Base-by-base conservation (phyloP, 805 yeast genomes). In the Wickerhamiella azymoides region DNA sequence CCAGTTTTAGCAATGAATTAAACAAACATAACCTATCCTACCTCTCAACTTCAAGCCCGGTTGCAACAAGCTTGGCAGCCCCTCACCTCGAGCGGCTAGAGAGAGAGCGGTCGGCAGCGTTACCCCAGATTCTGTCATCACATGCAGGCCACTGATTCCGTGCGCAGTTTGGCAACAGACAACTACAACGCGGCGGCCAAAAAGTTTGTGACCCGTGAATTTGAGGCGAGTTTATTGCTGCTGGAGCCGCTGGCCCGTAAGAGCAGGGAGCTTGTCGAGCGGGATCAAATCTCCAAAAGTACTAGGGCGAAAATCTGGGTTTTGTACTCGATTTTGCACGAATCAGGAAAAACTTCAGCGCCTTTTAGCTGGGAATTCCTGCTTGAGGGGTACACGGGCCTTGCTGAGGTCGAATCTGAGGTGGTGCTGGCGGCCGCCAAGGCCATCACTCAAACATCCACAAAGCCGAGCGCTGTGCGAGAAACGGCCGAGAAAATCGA, bases 181-280 rank as follows among this genome's bases (percentile, higher is more conserved):
- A 37, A 33, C 43, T 45, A 39, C 40, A 35, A 40, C 19, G 16
- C 40, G 10, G 47, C 47, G 10, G 43, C 47, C n/a, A 39, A 40
- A 21, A 33, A 39, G 26, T 45, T 45, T 14, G 40, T 45, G 4
- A 40, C 47, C 6, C 36, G 36, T 1, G 44, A 45, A 24, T 45
- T 45, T 21, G 24, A 28, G 8, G 44, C 25, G 2, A 26, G 44
- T 36, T 25, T 30, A 21, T 36, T 39, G 32, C 32, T 45, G 11
- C 13, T 40, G 10, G 18, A 40, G 17, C 47, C 47, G 7, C 17
- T 45, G 10, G 33, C 40, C 14, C n/a, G 26, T 27, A 39, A 36
- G 39, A 17, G 43, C 40, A 13, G 11, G 11, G 47, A 42, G 30
- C 43, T 43, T 17, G 44, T 39, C 26, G 25, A 35, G 27, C 27